Conservation (phyloP, 2,329 filamentous ascomycete genomes). For the Myriosclerotinia duriaeana region DNA sequence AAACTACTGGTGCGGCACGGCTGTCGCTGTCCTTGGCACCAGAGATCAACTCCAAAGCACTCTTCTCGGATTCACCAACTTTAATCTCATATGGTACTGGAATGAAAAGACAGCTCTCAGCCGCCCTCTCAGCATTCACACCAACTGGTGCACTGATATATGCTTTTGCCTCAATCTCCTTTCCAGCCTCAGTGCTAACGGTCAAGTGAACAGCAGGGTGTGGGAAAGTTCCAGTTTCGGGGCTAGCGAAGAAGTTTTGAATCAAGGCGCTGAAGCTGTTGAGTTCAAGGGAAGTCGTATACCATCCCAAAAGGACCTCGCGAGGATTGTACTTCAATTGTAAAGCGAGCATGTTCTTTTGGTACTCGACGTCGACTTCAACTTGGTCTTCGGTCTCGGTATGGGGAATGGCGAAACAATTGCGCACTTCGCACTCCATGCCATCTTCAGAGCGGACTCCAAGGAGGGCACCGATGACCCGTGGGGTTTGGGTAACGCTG, state of each 20-base stretch:
- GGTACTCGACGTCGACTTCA: conserved; percentile 99
- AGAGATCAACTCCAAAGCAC: conserved; percentile 78
- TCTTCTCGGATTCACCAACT: conserved; percentile 77
- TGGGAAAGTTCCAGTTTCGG: conserved; percentile 94
- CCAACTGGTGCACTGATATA: conserved; percentile 96
- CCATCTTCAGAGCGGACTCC: conserved; percentile 94
- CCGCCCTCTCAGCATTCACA: conserved; percentile 89
- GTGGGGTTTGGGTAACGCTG: conserved; percentile 74
- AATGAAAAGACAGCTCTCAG: conserved; percentile 95
- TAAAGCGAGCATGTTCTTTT: conserved; percentile 97
- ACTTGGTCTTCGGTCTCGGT: conserved; percentile 98
- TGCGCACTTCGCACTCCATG: conserved; percentile 91
- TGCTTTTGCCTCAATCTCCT: conserved; percentile 84
- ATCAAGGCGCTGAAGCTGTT: conserved; percentile 98
- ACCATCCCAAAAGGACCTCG: conserved; percentile 95
- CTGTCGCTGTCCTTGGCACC: conserved; percentile 77
- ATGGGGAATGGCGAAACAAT: conserved; percentile 96
- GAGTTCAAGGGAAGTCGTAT: conserved; percentile 92
- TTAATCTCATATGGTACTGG: conserved; percentile 93
- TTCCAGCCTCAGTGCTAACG: conserved; percentile 82
- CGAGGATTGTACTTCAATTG: conserved; percentile 92
- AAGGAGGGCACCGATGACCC: conserved; percentile 94
- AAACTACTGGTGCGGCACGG: conserved; percentile 69
- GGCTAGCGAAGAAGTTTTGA: conserved; percentile 98
- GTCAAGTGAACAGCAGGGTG: conserved; percentile 98